Evolutionary conservation across 768 basidiomycete species (phyloP), one percentile per base, ranked within the genome.

Genomic region (Hypsizygus marmoreus): DNA sequence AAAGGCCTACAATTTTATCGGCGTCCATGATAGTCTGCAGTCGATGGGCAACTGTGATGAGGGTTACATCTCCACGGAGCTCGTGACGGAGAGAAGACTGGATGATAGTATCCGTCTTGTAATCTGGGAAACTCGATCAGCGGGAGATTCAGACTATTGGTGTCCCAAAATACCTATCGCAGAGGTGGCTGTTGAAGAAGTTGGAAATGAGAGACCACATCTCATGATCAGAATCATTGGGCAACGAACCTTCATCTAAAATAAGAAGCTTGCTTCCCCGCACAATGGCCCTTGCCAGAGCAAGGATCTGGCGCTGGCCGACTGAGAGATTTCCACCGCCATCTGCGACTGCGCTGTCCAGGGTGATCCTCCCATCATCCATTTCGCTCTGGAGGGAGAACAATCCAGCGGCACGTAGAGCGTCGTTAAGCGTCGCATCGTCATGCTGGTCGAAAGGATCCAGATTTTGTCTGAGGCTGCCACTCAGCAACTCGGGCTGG

Each of bases 241-340:
- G 72, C 58, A 65, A 60, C 53, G 64, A 65, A 62, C 81, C 82
- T 64, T 84, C 83, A 58, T 82, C 82, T 29, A 85, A 64, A 32
- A 86, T 78, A 36, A 86, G 73, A 24, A 86, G 68, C 34, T 79
- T 74, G 63, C 77, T 83, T 33, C 75, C 72, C 24, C 80, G 70
- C 9, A 84, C 66, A 49, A 84, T 73, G 2, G 84, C 84, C 26
- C 84, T 69, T 4, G 83, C 82, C 59, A 86, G 71, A 7, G 82
- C 82, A 36, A 86, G 73, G 36, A 86, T 74, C 55, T 91, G 88
- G 8, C 87, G 64, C 56, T 91, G 87, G 17, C 89, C 89, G 32
- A 86, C 82, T 1, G 84, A 86, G 51, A 91, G 79, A 59, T 91
- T 91, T 14, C 73, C 63, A 5, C 88, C 88, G 4, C 84, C 85